phyloP scores from a whole-genome alignment of 495 filamentous ascomycete genomes.

The Astrocystis sublimbata region DNA sequence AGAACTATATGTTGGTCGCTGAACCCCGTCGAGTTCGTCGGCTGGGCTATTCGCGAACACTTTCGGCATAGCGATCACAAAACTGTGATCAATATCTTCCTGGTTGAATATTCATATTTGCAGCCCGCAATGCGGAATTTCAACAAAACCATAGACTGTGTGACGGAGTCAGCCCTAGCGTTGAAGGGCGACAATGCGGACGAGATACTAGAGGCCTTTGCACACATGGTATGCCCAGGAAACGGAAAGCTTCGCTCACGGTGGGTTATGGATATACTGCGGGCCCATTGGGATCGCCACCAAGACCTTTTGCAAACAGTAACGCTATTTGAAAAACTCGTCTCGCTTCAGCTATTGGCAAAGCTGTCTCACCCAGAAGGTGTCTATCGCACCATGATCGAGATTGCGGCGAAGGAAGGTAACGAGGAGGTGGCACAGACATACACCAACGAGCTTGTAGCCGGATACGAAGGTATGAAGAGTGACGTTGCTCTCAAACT shows the following conservation, averaged over 20 bases:
- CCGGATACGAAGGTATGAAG: constrained; percentile 23
- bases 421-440: constrained; percentile 31
- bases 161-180: constrained; percentile 32
- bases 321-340: constrained; percentile 30
- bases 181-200: constrained; percentile 27
- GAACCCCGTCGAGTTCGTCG: constrained; percentile 19
- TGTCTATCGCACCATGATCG: constrained; percentile 42
- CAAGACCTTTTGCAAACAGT: constrained; percentile 26
- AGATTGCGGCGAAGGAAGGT: constrained; percentile 40
- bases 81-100: constrained; percentile 34
- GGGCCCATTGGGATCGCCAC: constrained; percentile 31
- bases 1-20: constrained; percentile 24
- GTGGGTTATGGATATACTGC: constrained; percentile 39
- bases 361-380: constrained; percentile 24
- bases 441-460: constrained; percentile 27
- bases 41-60: constrained; percentile 33
- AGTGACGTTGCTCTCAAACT: constrained; percentile 35
- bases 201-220: constrained; percentile 29
- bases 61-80: constrained; percentile 31
- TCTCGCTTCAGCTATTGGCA: constrained; percentile 20
- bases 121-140: constrained; percentile 22
- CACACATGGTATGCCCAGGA: constrained; percentile 15
- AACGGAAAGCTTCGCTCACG: constrained; percentile 21
- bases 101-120: constrained; percentile 33
- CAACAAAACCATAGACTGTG: constrained; percentile 25